phyloP scores from a whole-genome alignment of 768 basidiomycete genomes.

The Calocybe gangraenosa region DNA sequence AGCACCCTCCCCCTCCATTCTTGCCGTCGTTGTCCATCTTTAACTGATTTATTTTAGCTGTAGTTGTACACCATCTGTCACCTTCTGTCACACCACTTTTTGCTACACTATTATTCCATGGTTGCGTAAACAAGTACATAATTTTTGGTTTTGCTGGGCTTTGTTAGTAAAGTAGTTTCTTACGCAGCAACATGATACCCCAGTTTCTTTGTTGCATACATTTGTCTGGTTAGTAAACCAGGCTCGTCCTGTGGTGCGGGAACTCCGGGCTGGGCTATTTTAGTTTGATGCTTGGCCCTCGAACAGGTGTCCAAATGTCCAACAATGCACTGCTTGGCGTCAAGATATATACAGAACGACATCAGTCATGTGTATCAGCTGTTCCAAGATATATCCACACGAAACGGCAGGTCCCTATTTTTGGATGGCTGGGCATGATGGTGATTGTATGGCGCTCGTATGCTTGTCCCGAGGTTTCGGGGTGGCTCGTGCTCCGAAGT shows the following conservation, averaged over 20 bases:
- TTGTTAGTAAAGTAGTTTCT: too few species aligned
- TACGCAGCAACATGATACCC: constrained; percentile 5
- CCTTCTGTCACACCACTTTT: constrained; percentile 1
- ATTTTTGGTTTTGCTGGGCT: constrained; percentile 1
- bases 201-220: not conserved
- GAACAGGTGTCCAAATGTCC: constrained; percentile 14
- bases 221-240: not conserved
- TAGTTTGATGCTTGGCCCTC: constrained; percentile 15
- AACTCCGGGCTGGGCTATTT: constrained; percentile 9
- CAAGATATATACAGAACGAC: constrained; percentile 9
- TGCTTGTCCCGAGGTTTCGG: not conserved
- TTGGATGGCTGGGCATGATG: constrained; percentile 12
- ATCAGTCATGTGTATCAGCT: constrained; percentile 9
- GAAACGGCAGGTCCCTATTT: constrained; percentile 12
- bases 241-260: not conserved
- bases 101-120: constrained; percentile 2
- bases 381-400: constrained; percentile 11
- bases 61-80: constrained; percentile 12
- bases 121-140: constrained; percentile 8
- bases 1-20: not conserved
- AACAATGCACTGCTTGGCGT: constrained; percentile 14
- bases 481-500: not conserved
- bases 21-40: constrained; percentile 3
- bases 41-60: constrained; percentile 10
- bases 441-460: not conserved